Evolutionary conservation across 805 yeast species (phyloP), one percentile per base, ranked within the genome.

Genomic region (Tetrapisispora taiwanensis): DNA sequence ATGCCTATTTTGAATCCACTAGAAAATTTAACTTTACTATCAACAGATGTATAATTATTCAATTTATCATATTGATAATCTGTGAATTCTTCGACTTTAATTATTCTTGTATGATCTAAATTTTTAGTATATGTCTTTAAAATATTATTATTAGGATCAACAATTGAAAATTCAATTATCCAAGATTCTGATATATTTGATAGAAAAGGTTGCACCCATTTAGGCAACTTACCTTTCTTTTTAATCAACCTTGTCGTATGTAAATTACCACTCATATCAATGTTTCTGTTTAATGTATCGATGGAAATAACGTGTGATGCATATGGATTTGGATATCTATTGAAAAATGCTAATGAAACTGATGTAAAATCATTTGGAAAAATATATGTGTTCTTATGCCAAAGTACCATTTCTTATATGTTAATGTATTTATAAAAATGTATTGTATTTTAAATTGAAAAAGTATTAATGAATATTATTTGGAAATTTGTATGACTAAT

Each of bases 231-330:
- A 1, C 97, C 97, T 4, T 75, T 68, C 59, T 89, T 90, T 52
- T 75, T 75, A 36, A 89, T 78, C 34, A 89, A 67, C 51, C 90
- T 73, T 4, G 90, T 83, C 32, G 84, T 78, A 51, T 76, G 74
- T 38, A 89, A 71, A 41, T 77, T 70, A 20, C 94, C 94, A 10
- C 76, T 67, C 1, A 57, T 50, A 49, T 81, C 86, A 17, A 86
- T 69, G 47, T 67, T 60, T 42, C 75, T 67, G 30, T 78, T 78
- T 14, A 89, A 58, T 1, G 95, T 84, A 60, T 89, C 97, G 24
- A 78, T 79, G 7, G 95, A 82, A 30, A 81, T 68, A 12, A 90
- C 96, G 66, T 90, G 96, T 9, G 76, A 68, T 15, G 96, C 81
- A 59, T 73, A 88, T 2, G 97, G 97, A 60, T 75, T 75, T 3